Evolutionary conservation across 2,329 filamentous ascomycete genomes (phyloP).

Genomic region (Parastagonospora nodorum): DNA sequence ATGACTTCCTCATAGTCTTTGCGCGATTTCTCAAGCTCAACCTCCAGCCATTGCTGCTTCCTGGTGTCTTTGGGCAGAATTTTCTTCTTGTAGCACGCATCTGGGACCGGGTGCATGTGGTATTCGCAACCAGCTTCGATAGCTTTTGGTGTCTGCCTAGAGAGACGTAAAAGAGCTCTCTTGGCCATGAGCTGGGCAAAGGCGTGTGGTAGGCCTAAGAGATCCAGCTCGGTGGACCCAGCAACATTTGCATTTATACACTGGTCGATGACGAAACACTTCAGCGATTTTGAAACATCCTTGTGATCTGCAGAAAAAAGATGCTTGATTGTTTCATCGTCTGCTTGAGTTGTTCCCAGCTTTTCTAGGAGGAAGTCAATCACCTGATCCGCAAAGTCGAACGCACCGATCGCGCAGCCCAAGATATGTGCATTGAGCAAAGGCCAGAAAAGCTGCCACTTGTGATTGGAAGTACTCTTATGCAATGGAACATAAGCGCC

Average conservation of each 20-base stretch:
- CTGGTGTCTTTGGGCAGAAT: not conserved
- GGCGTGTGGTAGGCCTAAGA: not conserved
- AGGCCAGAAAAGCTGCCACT: constrained; percentile 16
- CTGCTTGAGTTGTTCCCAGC: constrained; percentile 4
- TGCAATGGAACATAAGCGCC: not conserved
- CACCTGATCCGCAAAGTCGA: constrained; percentile 15
- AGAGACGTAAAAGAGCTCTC: constrained; percentile 5
- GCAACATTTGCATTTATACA: constrained; percentile 5
- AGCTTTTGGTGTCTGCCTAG: not conserved
- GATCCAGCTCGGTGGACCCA: not conserved
- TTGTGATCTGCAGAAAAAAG: constrained; percentile 8
- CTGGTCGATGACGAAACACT: constrained; percentile 17
- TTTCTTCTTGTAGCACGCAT: constrained; percentile 11
- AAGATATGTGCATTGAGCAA: constrained; percentile 23
- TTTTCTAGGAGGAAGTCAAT: constrained; percentile 16
- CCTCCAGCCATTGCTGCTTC: not conserved
- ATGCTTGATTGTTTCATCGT: constrained; percentile 17
- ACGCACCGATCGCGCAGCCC: constrained; percentile 9
- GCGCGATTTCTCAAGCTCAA: not conserved
- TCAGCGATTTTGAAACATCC: constrained; percentile 3
- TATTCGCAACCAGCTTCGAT: constrained; percentile 7
- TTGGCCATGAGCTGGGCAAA: constrained; percentile 9
- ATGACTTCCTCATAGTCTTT: not conserved
- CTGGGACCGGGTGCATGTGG: constrained; percentile 9
- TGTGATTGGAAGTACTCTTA: constrained; percentile 1